A percentile compares a stretch with the other conserved stretches of the same genome.
Conservation (phyloP, 257 asterid genomes). For the Solanum rostratum region DNA sequence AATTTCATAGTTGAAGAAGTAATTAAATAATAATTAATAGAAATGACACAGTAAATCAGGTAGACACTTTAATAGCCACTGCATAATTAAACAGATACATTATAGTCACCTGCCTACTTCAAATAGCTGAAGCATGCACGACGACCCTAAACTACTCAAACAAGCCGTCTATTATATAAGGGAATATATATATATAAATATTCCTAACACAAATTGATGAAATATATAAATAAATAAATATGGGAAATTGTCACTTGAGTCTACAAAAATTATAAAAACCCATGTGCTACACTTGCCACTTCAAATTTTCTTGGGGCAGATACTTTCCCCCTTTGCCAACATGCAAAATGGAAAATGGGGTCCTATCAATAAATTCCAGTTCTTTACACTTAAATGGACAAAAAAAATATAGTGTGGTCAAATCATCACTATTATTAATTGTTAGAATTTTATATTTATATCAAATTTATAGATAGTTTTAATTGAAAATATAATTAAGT, state of each 20-base stretch:
- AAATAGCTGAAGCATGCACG: no score
- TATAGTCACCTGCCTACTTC: no score
- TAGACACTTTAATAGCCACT: no score
- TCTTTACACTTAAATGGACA: neutral
- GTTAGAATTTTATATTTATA: no score
- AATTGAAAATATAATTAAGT: no score
- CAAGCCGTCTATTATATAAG: no score
- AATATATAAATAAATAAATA: neutral
- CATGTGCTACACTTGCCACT: neutral
- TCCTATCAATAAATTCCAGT: neutral
- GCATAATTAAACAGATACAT: no score
- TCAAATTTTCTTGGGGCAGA: neutral
- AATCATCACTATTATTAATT: neutral
- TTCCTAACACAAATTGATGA: neutral
- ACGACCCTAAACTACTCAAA: no score
- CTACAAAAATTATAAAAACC: neutral
- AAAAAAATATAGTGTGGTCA: neutral
- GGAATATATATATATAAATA: neutral
- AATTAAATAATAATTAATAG: no score
- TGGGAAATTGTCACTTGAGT: neutral
- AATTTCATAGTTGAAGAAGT: no score
- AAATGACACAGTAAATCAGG: no score
- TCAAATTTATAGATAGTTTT: no score
- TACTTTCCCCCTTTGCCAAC: neutral
- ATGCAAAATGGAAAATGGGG: neutral